These are phyloP conservation scores for Saussurea involucrata DNA, from an alignment of 129 eudicot genomes.

Conservation along the genomic window DNA sequence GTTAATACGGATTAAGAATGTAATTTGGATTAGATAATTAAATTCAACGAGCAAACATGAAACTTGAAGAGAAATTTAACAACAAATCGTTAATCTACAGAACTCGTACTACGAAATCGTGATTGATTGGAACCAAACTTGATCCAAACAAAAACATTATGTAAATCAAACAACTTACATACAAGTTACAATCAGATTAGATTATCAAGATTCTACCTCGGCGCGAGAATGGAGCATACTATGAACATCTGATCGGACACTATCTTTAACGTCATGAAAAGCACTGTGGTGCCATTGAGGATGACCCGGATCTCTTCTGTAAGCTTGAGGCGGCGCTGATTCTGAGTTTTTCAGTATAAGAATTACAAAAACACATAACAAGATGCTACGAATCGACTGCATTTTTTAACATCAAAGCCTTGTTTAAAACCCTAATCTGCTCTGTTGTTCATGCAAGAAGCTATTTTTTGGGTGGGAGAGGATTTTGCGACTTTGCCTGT, in stretches of 20 bases:
- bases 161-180: background rate
- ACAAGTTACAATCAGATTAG: background rate
- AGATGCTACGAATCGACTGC: conserved; percentile 20
- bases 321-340: conserved; percentile 61
- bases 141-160: background rate
- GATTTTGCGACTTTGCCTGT: conserved; percentile 4
- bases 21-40: background rate
- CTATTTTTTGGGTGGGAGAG: conserved; percentile 1
- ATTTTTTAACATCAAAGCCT: conserved; percentile 18
- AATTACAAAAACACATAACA: conserved; percentile 6
- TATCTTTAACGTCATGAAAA: conserved; percentile 79
- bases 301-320: conserved; percentile 93
- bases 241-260: conserved; percentile 79
- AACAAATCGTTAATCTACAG: background rate
- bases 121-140: background rate
- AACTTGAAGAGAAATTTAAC: background rate
- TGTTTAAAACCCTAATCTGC: conserved; percentile 27
- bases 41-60: conserved; percentile 1
- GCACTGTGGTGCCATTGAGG: conserved; percentile 99
- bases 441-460: conserved; percentile 1
- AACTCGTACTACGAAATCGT: background rate
- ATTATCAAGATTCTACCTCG: conserved; percentile 48
- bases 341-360: conserved; percentile 14
- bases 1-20: background rate
- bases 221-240: conserved; percentile 95